These are phyloP conservation scores for Pinus albicaulis DNA, from an alignment of 75 land plant genomes.

Conservation along the genomic window DNA sequence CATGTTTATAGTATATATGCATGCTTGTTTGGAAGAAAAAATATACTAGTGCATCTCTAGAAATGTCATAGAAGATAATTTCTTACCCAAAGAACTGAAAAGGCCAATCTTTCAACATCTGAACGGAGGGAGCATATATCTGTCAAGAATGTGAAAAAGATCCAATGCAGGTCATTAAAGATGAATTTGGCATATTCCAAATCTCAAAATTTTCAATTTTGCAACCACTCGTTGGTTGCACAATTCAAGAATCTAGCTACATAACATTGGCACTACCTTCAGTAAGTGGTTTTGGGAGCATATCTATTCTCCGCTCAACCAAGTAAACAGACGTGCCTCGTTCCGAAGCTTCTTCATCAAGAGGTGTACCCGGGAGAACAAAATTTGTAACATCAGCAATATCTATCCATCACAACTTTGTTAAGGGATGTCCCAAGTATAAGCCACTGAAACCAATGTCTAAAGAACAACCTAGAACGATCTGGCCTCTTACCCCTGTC, in stretches of 20 bases:
- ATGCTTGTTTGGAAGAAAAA: background rate
- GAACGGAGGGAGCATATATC: constrained; percentile 95
- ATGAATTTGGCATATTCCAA: background rate
- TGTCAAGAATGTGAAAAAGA: constrained; percentile 25
- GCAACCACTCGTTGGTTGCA: background rate
- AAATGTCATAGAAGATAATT: background rate
- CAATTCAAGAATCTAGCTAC: background rate
- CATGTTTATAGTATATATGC: background rate
- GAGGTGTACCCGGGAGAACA: constrained; percentile 88
- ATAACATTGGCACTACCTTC: constrained; percentile 61
- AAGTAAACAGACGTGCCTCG: constrained; percentile 97
- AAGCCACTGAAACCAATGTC: background rate
- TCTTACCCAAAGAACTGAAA: constrained; percentile 93
- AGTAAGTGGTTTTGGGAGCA: constrained; percentile 99
- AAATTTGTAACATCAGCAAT: constrained; percentile 99
- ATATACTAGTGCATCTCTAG: background rate
- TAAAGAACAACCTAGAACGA: background rate
- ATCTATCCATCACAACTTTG: constrained; percentile 47
- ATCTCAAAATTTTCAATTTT: constrained; percentile 3
- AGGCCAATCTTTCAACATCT: constrained; percentile 94
- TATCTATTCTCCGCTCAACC: constrained; percentile 97
- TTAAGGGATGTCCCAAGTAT: background rate
- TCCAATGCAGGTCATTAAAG: background rate
- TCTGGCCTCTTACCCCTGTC: background rate
- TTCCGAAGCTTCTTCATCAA: constrained; percentile 92